Conservation (phyloP, 768 basidiomycete species). For the Leccinum boreale region DNA sequence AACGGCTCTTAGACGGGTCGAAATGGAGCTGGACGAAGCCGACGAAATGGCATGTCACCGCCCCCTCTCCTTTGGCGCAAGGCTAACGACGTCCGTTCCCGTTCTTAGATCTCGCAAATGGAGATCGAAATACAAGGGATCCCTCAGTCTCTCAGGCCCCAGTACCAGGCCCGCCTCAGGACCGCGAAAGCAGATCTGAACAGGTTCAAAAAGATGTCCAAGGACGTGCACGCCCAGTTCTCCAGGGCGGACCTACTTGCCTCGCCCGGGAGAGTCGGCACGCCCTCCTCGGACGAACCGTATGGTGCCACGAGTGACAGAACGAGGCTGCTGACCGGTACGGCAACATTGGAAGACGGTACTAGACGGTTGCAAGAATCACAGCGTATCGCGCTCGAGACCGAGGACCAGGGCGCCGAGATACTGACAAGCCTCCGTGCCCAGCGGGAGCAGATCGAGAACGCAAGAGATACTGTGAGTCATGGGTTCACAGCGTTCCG, state of each 20-base stretch:
- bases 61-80: background rate
- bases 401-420: slow-evolving; percentile 92
- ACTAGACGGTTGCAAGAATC: slow-evolving; percentile 82
- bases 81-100: background rate
- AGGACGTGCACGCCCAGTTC: slow-evolving; percentile 65
- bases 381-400: slow-evolving; percentile 91
- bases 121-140: slow-evolving; percentile 97
- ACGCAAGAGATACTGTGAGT: slow-evolving; percentile 83
- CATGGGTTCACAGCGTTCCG: background rate
- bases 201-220: slow-evolving; percentile 76
- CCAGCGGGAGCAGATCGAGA: slow-evolving; percentile 94
- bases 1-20: slow-evolving; percentile 73
- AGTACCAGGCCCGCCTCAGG: slow-evolving; percentile 74
- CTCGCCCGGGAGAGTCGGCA: slow-evolving; percentile 35
- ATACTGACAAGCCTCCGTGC: slow-evolving; percentile 80
- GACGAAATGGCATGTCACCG: slow-evolving; percentile 80
- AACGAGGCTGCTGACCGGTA: slow-evolving; percentile 76
- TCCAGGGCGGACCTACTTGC: slow-evolving; percentile 79
- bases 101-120: slow-evolving; percentile 90
- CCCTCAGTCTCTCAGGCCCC: slow-evolving; percentile 75
- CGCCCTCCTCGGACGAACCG: slow-evolving; percentile 71
- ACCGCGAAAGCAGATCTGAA: slow-evolving; percentile 72
- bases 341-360: slow-evolving; percentile 78
- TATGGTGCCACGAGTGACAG: slow-evolving; percentile 71
- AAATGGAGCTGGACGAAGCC: slow-evolving; percentile 97